These are phyloP conservation scores for Cylindrotheca closterium DNA, from an alignment of 108 stramenopile genomes.

Conservation along the genomic window DNA sequence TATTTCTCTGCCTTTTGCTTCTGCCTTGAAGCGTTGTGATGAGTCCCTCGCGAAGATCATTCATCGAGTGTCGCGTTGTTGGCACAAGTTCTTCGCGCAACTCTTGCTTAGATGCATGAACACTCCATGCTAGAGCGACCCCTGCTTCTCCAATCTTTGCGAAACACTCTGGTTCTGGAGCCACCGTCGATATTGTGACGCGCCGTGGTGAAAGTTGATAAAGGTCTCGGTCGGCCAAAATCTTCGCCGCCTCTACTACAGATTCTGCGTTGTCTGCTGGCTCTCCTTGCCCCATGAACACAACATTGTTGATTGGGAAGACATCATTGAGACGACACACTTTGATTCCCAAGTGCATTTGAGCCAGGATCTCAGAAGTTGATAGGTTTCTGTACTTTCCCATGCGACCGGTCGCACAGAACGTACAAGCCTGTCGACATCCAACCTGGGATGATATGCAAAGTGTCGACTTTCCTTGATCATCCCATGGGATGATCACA, in stretches of 20 bases:
- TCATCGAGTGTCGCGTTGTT: constrained; percentile 73
- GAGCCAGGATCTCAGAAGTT: constrained; percentile 73
- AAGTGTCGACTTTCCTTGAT: constrained; percentile 52
- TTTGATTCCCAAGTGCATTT: constrained; percentile 65
- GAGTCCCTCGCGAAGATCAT: constrained; percentile 63
- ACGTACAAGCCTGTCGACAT: constrained; percentile 82
- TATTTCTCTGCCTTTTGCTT: constrained; percentile 34
- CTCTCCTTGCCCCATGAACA: constrained; percentile 92
- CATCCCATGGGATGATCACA: constrained; percentile 64
- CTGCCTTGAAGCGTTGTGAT: constrained; percentile 46
- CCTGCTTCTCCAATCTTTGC: constrained; percentile 33
- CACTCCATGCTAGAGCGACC: constrained; percentile 77
- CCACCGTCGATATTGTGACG: constrained; percentile 87
- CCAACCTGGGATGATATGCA: constrained; percentile 90
- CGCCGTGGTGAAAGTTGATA: constrained; percentile 56
- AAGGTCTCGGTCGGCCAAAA: constrained; percentile 41
- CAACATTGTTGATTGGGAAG: constrained; percentile 61
- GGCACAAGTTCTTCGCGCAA: constrained; percentile 72
- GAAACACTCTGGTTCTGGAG: constrained; percentile 61
- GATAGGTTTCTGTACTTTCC: constrained; percentile 65
- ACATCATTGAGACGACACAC: constrained; percentile 36
- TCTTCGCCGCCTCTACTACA: constrained; percentile 46
- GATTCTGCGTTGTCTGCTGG: constrained; percentile 65
- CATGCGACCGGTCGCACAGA: constrained; percentile 89
- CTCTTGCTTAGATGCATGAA: constrained; percentile 70